Conservation (phyloP, 2,329 filamentous ascomycete species). For the Cladosporium austrohemisphaericum region DNA sequence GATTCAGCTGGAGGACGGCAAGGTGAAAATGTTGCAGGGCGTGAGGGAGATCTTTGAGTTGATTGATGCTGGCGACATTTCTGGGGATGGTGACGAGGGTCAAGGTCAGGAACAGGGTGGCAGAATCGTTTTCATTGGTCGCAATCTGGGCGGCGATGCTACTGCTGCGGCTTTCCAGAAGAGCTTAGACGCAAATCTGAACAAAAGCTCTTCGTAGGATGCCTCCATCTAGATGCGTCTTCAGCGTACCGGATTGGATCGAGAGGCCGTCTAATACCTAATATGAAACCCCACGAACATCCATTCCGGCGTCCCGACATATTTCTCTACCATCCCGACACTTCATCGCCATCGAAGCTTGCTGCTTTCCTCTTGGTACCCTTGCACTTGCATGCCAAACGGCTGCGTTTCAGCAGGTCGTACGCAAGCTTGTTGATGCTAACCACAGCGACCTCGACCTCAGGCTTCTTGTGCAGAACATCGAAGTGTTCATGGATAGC, state of each 20-base stretch:
- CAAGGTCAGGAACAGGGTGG: conserved; percentile 18
- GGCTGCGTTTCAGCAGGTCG: neutral
- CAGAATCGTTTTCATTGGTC: conserved; percentile 36
- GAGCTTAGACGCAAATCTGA: conserved; percentile 28
- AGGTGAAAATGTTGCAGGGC: conserved; percentile 76
- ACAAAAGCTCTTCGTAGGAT: too few relatives aligned
- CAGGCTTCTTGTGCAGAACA: neutral
- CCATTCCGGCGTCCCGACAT: too few relatives aligned
- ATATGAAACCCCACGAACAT: too few relatives aligned
- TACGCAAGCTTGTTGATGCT: neutral
- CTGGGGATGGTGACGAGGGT: neutral
- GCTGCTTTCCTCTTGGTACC: too few relatives aligned
- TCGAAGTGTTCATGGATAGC: neutral
- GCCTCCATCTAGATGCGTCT: too few relatives aligned
- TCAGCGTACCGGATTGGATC: too few relatives aligned
- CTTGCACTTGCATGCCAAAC: too few relatives aligned
- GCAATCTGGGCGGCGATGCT: conserved; percentile 25
- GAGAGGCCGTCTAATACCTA: too few relatives aligned
- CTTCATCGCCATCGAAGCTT: too few relatives aligned
- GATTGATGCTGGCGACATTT: conserved; percentile 50
- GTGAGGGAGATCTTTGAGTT: conserved; percentile 94
- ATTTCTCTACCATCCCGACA: too few relatives aligned
- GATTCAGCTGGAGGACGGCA: conserved; percentile 61
- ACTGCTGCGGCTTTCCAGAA: conserved; percentile 23
- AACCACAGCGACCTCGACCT: neutral